Conservation (phyloP, 495 filamentous ascomycete species). For the Lindgomyces ingoldianus region DNA sequence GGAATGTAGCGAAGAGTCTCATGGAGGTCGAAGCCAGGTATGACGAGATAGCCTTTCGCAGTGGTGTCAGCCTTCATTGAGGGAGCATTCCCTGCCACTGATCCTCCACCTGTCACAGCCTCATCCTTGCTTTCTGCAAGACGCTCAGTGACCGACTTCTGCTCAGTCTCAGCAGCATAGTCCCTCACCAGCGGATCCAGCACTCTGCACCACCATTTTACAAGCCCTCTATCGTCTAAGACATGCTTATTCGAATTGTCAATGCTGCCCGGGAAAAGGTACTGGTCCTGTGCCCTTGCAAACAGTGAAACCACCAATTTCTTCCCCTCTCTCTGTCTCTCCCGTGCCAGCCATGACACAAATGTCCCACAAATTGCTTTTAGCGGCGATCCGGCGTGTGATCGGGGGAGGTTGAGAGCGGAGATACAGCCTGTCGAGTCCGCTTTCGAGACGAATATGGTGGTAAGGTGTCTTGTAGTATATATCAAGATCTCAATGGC, state of each 20-base stretch:
- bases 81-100: background rate
- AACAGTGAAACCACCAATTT: slow-evolving; percentile 86
- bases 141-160: slow-evolving; percentile 37
- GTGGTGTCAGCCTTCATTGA: slow-evolving; percentile 41
- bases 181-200: slow-evolving; percentile 69
- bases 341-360: slow-evolving; percentile 68
- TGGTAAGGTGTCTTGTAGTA: slow-evolving; percentile 74
- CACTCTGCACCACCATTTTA: slow-evolving; percentile 93
- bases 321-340: slow-evolving; percentile 65
- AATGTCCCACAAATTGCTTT: slow-evolving; percentile 72
- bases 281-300: slow-evolving; percentile 88
- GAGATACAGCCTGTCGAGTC: slow-evolving; percentile 90
- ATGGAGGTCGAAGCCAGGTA: slow-evolving; percentile 78
- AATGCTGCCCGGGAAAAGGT: slow-evolving; percentile 89
- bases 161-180: slow-evolving; percentile 50
- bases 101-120: background rate
- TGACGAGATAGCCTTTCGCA: slow-evolving; percentile 73
- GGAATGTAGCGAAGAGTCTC: slow-evolving; percentile 71
- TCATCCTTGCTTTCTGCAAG: slow-evolving; percentile 15
- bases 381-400: slow-evolving; percentile 66
- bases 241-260: slow-evolving; percentile 87
- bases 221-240: slow-evolving; percentile 83
- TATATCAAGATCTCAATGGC: slow-evolving; percentile 70
- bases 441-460: slow-evolving; percentile 93
- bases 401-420: slow-evolving; percentile 59